Conservation (phyloP, 139 green algal genomes). For the Pleodorina starrii region DNA sequence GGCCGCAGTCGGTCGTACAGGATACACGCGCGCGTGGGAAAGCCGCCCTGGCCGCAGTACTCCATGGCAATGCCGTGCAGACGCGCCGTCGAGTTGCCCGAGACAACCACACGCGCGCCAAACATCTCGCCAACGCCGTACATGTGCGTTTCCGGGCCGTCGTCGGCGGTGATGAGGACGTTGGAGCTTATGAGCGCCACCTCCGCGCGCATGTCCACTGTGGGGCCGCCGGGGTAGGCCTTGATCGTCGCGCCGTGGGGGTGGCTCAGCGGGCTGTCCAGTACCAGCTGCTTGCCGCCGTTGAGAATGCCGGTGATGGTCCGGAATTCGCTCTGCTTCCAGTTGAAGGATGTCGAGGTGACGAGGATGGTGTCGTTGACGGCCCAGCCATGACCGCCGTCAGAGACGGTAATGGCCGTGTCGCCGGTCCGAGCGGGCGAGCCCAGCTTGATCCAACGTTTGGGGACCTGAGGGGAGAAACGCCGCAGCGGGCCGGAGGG, state of each 20-base stretch:
- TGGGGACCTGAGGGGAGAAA: background rate
- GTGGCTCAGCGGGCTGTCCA: slow-evolving; percentile 53
- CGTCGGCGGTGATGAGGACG: background rate
- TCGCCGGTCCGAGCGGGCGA: slow-evolving; percentile 45
- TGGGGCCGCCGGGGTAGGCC: slow-evolving; percentile 27
- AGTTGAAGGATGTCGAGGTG: slow-evolving; percentile 64
- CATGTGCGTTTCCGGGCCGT: background rate
- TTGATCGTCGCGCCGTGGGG: background rate
- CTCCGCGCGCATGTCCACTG: slow-evolving; percentile 51
- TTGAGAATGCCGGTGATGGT: slow-evolving; percentile 53
- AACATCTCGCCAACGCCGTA: slow-evolving; percentile 36
- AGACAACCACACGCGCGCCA: slow-evolving; percentile 44
- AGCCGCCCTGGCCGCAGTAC: slow-evolving; percentile 56
- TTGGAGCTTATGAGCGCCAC: slow-evolving; percentile 41
- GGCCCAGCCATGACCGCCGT: slow-evolving; percentile 50
- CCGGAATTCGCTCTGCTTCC: slow-evolving; percentile 54
- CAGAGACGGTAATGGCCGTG: slow-evolving; percentile 41
- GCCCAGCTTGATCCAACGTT: slow-evolving; percentile 62
- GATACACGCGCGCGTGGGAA: slow-evolving; percentile 30
- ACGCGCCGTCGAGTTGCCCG: slow-evolving; percentile 32
- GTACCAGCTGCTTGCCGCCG: slow-evolving; percentile 41
- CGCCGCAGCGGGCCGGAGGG: too few relatives aligned
- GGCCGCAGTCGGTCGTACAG: slow-evolving; percentile 12
- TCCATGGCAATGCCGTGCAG: slow-evolving; percentile 8
- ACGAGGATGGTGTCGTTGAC: slow-evolving; percentile 57